phyloP scores from a whole-genome alignment of 2,329 filamentous ascomycete genomes.

The Venturia nashicola region DNA sequence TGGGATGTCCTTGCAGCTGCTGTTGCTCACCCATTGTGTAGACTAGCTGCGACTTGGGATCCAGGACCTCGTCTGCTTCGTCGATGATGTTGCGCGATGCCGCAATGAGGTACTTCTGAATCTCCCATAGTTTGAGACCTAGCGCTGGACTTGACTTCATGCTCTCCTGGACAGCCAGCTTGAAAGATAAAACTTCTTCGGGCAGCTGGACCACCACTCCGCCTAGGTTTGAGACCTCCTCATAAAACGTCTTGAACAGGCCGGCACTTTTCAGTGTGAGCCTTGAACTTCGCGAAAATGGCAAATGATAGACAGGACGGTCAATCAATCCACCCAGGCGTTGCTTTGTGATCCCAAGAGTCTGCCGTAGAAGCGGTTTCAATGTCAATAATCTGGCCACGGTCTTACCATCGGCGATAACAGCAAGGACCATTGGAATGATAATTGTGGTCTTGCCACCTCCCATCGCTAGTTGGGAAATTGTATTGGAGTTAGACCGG shows the following conservation, averaged over 20 bases:
- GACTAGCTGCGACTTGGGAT: conserved; percentile 22
- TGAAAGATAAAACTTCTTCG: conserved; percentile 50
- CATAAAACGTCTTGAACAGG: conserved; percentile 23
- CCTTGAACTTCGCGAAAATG: conserved; percentile 40
- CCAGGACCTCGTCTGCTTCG: conserved; percentile 34
- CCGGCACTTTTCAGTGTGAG: conserved; percentile 31
- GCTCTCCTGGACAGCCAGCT: conserved; percentile 25
- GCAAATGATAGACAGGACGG: conserved; percentile 38
- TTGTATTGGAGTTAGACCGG: conserved; percentile 35
- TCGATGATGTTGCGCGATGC: conserved; percentile 43
- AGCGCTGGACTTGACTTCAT: too few relatives aligned
- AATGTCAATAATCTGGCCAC: conserved; percentile 41
- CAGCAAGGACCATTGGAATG: conserved; percentile 44
- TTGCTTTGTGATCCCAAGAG: too few relatives aligned
- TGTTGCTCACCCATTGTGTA: conserved; percentile 28
- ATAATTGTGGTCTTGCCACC: conserved; percentile 56
- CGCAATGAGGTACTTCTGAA: too few relatives aligned
- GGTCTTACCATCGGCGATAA: conserved; percentile 21
- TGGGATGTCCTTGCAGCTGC: conserved; percentile 38
- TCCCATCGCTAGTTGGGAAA: conserved; percentile 54
- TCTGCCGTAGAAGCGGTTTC: conserved; percentile 34
- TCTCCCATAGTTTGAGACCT: too few relatives aligned
- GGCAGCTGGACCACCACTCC: conserved; percentile 47
- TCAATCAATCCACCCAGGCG: conserved; percentile 40
- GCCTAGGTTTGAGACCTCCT: conserved; percentile 20